Conservation (phyloP, 1,284 basidiomycete species). For the Neonothopanus nambi region DNA sequence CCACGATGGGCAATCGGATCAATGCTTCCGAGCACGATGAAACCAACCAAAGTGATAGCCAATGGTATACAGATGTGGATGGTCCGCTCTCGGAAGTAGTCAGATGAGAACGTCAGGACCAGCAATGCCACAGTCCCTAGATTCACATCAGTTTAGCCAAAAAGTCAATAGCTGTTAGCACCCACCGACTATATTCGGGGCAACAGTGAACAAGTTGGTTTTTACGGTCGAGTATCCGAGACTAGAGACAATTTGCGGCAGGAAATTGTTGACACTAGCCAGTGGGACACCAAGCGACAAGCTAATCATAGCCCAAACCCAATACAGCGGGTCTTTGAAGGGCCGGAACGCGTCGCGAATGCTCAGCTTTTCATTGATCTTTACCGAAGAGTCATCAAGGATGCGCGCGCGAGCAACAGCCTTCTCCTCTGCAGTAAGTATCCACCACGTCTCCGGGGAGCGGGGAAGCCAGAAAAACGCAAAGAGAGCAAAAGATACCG, state of each 20-base stretch:
- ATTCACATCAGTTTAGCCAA: background rate
- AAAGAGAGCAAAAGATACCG: constrained; percentile 41
- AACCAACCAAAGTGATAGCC: constrained; percentile 45
- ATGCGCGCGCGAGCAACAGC: constrained; percentile 44
- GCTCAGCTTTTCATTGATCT: constrained; percentile 43
- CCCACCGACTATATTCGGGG: constrained; percentile 48
- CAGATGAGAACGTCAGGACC: constrained; percentile 51
- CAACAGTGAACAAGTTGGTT: constrained; percentile 53
- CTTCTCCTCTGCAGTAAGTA: constrained; percentile 44
- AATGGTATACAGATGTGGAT: constrained; percentile 48
- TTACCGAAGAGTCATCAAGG: constrained; percentile 47
- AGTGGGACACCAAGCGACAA: constrained; percentile 42
- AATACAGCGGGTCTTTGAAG: constrained; percentile 44
- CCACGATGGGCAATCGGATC: constrained; percentile 37
- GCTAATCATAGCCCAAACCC: constrained; percentile 42
- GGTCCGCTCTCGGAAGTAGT: constrained; percentile 48
- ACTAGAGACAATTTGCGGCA: constrained; percentile 50
- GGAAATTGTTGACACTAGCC: constrained; percentile 51
- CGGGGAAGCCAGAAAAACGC: constrained; percentile 50
- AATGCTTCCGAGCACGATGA: constrained; percentile 51
- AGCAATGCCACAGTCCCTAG: constrained; percentile 42
- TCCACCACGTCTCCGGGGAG: constrained; percentile 43
- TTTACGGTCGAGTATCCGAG: constrained; percentile 50
- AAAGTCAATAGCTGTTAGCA: background rate
- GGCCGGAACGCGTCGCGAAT: constrained; percentile 47